Evolutionary conservation across 2,329 filamentous ascomycete species (phyloP).

Genomic region (Colletotrichum acutatum): DNA sequence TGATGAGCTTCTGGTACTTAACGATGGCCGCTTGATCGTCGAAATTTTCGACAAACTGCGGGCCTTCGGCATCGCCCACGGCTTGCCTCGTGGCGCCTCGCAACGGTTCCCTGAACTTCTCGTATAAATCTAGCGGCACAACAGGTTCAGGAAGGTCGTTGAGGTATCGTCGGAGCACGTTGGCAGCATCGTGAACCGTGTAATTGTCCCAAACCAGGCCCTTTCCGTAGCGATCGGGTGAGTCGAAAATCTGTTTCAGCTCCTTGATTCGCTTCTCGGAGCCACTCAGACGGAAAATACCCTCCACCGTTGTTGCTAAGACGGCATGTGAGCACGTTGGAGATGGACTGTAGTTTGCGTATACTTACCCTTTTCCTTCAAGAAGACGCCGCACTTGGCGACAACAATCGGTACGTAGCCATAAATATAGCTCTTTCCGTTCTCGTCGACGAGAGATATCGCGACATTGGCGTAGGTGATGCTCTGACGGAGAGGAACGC

Average conservation of each 20-base stretch:
- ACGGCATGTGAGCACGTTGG: slow-evolving; percentile 41
- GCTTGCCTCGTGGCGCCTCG: slow-evolving; percentile 77
- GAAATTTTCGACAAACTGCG: slow-evolving; percentile 74
- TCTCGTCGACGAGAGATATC: slow-evolving; percentile 92
- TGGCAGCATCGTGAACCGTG: slow-evolving; percentile 97
- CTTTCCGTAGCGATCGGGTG: slow-evolving; percentile 94
- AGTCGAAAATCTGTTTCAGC: slow-evolving; percentile 90
- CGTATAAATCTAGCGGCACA: slow-evolving; percentile 92
- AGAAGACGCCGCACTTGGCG: slow-evolving; percentile 95
- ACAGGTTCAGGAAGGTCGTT: slow-evolving; percentile 97
- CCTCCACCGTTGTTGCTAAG: slow-evolving; percentile 90
- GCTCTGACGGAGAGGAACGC: slow-evolving; percentile 90
- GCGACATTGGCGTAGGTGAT: slow-evolving; percentile 98
- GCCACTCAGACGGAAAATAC: slow-evolving; percentile 94
- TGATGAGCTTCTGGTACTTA: slow-evolving; percentile 90
- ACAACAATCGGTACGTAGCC: slow-evolving; percentile 99
- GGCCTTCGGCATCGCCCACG: slow-evolving; percentile 74
- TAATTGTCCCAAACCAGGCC: slow-evolving; percentile 97
- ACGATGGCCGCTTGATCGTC: slow-evolving; percentile 77
- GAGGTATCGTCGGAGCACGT: slow-evolving; percentile 93
- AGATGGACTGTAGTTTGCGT: not conserved
- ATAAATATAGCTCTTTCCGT: slow-evolving; percentile 96
- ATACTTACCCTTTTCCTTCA: slow-evolving; percentile 93
- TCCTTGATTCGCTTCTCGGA: slow-evolving; percentile 99
- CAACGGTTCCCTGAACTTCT: slow-evolving; percentile 88